Evolutionary conservation across 2,329 filamentous ascomycete species (phyloP).

Genomic region (Domatiomyces catenatus): DNA sequence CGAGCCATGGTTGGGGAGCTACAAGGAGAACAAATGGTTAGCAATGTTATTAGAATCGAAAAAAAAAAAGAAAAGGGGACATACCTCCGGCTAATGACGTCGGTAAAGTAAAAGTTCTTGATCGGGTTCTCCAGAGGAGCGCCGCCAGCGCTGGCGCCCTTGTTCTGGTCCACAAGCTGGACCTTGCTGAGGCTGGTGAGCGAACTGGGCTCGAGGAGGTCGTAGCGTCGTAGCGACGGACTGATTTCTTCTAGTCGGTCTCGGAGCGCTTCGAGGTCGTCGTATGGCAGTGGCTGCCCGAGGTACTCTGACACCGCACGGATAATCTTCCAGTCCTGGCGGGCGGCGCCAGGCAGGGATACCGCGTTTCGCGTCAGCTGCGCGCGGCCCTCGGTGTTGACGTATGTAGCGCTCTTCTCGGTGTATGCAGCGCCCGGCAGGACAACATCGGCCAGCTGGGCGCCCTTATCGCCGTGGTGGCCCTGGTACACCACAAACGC

Average conservation of each 20-base stretch:
- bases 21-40: slow-evolving; percentile 3
- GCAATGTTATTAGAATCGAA: not conserved
- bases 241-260: slow-evolving; percentile 94
- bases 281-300: slow-evolving; percentile 72
- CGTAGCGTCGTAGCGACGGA: slow-evolving; percentile 75
- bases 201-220: slow-evolving; percentile 70
- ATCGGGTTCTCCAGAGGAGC: slow-evolving; percentile 68
- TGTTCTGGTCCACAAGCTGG: slow-evolving; percentile 92
- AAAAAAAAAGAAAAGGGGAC: slow-evolving; percentile 20
- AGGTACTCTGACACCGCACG: slow-evolving; percentile 86
- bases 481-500: slow-evolving; percentile 97
- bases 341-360: slow-evolving; percentile 70
- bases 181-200: slow-evolving; percentile 70
- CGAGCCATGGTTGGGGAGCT: slow-evolving; percentile 98
- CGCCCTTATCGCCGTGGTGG: slow-evolving; percentile 88
- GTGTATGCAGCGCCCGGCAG: slow-evolving; percentile 92
- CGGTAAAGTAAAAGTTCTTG: slow-evolving; percentile 96
- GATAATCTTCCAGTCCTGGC: slow-evolving; percentile 98
- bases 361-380: slow-evolving; percentile 88
- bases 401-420: slow-evolving; percentile 87
- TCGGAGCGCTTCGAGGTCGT: slow-evolving; percentile 74
- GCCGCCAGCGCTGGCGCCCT: slow-evolving; percentile 60
- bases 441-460: slow-evolving; percentile 82
- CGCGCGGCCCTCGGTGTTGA: slow-evolving; percentile 94
- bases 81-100: slow-evolving; percentile 89